Percentiles rank a stretch among this genome's conserved stretches.
phyloP scores from a whole-genome alignment of 768 basidiomycete genomes.

The Psilocybe subaeruginosa region DNA sequence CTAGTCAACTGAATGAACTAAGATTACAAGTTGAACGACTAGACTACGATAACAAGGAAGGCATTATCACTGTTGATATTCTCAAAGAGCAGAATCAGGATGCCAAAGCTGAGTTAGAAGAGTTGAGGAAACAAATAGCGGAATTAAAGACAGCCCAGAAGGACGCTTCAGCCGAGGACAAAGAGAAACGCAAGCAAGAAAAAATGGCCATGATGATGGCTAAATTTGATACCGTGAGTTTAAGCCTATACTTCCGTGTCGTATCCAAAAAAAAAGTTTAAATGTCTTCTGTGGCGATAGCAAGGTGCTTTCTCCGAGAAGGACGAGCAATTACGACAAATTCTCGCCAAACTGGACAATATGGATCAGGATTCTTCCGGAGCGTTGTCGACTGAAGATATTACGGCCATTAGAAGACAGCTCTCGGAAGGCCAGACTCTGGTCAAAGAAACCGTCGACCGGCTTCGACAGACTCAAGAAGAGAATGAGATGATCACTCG shows the following conservation, averaged over 20 bases:
- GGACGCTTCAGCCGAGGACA: constrained; percentile 90
- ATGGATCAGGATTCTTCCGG: constrained; percentile 64
- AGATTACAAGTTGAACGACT: constrained; percentile 89
- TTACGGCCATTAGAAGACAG: constrained; percentile 83
- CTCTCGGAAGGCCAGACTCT: constrained; percentile 87
- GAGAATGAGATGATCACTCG: constrained; percentile 86
- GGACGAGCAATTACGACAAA: constrained; percentile 87
- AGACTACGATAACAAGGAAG: constrained; percentile 96
- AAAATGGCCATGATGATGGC: constrained; percentile 99
- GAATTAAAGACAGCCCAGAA: constrained; percentile 84
- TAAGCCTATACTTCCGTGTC: constrained; percentile 1
- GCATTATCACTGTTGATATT: constrained; percentile 89
- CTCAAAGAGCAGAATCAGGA: constrained; percentile 94
- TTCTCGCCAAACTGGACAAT: constrained; percentile 82
- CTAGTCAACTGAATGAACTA: constrained; percentile 90
- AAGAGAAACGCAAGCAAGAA: constrained; percentile 98
- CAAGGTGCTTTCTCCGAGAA: constrained; percentile 96
- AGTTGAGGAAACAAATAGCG: constrained; percentile 76
- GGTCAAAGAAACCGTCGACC: constrained; percentile 87
- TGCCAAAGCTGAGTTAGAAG: constrained; percentile 85
- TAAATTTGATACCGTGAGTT: constrained; percentile 89
- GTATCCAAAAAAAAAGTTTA: neutral
- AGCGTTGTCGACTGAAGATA: constrained; percentile 72
- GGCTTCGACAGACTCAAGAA: constrained; percentile 87
- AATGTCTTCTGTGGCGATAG: constrained; percentile 38